Base-by-base conservation (phyloP, 768 basidiomycete genomes). In the Solioccasus polychromus region DNA sequence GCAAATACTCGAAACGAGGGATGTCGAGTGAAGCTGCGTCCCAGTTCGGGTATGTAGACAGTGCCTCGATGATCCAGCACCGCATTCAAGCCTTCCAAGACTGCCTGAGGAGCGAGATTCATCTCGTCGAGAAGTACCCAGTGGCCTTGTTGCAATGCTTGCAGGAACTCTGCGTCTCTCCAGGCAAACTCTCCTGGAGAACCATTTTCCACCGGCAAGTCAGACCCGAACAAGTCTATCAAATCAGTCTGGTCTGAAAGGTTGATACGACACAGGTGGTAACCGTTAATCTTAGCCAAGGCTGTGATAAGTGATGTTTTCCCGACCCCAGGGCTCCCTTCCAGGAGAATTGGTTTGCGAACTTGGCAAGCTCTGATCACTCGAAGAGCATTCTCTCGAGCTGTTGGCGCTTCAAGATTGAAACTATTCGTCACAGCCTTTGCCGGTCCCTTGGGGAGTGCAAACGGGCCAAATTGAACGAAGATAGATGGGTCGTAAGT, bases 51-150 rank as follows among this genome's bases (percentile, higher is more conserved):
- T 32, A 99, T 86, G 66, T 85, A 98, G 20, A 96, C 92, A 1
- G 85, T 82, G 23, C 96, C 95, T 41, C 96, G 83, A 66, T 98
- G 95, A 66, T 99, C 96, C 24, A 99, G 70, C 9, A 95, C 82
- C 1, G 96, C 92, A 60, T 99, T 99, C 31, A 99, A 78, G 23
- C 96, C 96, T 69, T 99, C 96, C 2, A 99, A 79, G 5, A 99
- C 86, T 0, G 96, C 85, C 60, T 99, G 95, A 24, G 95, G 91
- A 0, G 95, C 95, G 30, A 99, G 76, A 61, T 99, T 99, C 96
- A 99, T 98, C 64, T 99, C 96, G 61, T 99, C 96, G 9, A 99
- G 77, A 6, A 99, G 79, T 5, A 98, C 95, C 96, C 96, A 99
- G 48, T 91, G 83, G 1, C 96, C 96, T n/a, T 88, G 78, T 61